Base-by-base conservation (phyloP, 495 filamentous ascomycete genomes). In the Aspergillus carlsbadensis region DNA sequence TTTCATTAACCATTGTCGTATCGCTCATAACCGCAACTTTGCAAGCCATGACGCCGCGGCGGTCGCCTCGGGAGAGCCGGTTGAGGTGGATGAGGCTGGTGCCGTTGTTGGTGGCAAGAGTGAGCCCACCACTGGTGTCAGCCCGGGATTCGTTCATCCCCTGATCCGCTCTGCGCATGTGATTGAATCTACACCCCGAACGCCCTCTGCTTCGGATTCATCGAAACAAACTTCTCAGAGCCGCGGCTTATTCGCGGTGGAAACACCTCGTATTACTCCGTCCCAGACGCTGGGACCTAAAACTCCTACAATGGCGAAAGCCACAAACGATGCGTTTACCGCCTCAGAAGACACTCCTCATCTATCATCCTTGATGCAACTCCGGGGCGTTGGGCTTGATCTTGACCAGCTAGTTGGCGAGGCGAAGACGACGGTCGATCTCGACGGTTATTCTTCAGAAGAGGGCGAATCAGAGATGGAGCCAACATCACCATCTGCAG, bases 1-100 rank as follows among this genome's bases (percentile, higher is more conserved):
- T 2, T 98, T 98, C 65, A 93, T 98, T 75, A 98, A 98, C 62
- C 94, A 98, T 64, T 97, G 92, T 64, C 91, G 94, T 39, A 97
- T 98, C 54, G 90, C 92, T 8, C 94, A 98, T 71, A 86, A 85
- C 56, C 82, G 90, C 46, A 90, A 92, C 49, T 97, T 90, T 74
- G 87, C 91, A 64, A 97, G 91, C 63, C 94, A 98, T 63, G 92
- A 97, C 65, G 90, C 90, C 51, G 94, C 94, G 39, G 94, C 94
- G n/a, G 78, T 90, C 33, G 89, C 87, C 20, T 93, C 90, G 51
- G 94, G 94, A 29, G 84, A 90, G 58, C 83, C 87, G 2, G 84
- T 96, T 41, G 90, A 96, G 56, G 75, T 83, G 44, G 82, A 88
- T 56, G 81, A 87, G 40, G 69, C 74, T 52, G 84, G 84, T 24